Evolutionary conservation across 140 eudicot genomes (phyloP).

Genomic region (Stevia rebaudiana): DNA sequence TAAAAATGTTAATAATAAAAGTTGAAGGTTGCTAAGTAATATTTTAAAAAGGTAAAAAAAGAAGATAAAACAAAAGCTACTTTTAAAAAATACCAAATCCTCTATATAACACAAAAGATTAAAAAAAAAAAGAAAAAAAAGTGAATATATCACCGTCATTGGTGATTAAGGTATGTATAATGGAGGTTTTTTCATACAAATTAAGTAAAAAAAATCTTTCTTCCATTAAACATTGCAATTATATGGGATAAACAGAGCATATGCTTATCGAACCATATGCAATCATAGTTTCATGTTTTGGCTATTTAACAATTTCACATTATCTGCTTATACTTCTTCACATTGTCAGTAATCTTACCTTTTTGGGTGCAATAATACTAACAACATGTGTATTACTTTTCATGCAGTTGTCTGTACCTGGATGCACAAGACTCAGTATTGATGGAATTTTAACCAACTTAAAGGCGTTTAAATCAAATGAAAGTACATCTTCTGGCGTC

Average conservation of each 20-base stretch:
- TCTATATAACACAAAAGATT: too few species aligned
- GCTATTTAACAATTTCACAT: not conserved
- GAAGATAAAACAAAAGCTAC: too few species aligned
- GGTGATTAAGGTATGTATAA: too few species aligned
- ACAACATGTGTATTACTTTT: slow-evolving; percentile 1
- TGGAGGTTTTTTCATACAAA: not conserved
- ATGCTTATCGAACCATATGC: not conserved
- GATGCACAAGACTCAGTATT: slow-evolving; percentile 67
- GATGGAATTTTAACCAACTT: slow-evolving; percentile 54
- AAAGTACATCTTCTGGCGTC: slow-evolving; percentile 43
- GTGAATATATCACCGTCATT: too few species aligned
- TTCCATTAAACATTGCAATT: not conserved
- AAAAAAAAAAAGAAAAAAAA: too few species aligned
- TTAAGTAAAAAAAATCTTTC: too few species aligned
- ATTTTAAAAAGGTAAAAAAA: too few species aligned
- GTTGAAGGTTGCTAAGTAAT: too few species aligned
- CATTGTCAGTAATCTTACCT: not conserved
- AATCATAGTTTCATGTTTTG: not conserved
- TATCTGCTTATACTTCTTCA: not conserved
- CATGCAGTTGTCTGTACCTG: slow-evolving; percentile 73
- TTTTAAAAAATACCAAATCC: too few species aligned
- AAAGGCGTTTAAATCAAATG: slow-evolving; percentile 36
- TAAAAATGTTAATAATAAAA: too few species aligned
- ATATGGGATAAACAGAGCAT: not conserved
- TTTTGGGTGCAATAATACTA: not conserved